These are phyloP conservation scores for Trichoderma brevicompactum DNA, from an alignment of 2,329 filamentous ascomycete species.

Conservation along the genomic window DNA sequence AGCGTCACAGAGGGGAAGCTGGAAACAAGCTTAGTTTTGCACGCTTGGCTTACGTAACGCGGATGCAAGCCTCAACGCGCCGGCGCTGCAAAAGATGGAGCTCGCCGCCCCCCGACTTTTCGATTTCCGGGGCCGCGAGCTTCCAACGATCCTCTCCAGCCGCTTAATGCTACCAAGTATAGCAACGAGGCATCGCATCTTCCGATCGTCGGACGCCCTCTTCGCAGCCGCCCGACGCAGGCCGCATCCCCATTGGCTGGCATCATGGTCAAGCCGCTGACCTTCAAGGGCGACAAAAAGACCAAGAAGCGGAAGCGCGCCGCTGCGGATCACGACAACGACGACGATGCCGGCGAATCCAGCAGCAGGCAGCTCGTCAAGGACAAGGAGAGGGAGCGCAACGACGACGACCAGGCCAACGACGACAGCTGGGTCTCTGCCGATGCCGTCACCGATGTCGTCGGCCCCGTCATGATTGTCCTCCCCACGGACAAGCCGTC, in stretches of 20 bases:
- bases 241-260: slow-evolving; percentile 22
- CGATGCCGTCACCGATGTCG: slow-evolving; percentile 72
- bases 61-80: neutral
- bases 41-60: slow-evolving; percentile 36
- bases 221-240: slow-evolving; percentile 23
- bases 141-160: neutral
- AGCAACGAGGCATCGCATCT: neutral
- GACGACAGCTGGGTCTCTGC: slow-evolving; percentile 94
- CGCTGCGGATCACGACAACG: slow-evolving; percentile 53
- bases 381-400: slow-evolving; percentile 20
- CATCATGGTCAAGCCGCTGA: slow-evolving; percentile 82
- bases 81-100: slow-evolving; percentile 35
- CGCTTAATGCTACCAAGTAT: slow-evolving; percentile 14
- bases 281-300: slow-evolving; percentile 98
- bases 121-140: neutral
- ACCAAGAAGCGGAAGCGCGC: slow-evolving; percentile 86
- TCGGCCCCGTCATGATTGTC: slow-evolving; percentile 81
- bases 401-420: slow-evolving; percentile 46
- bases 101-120: slow-evolving; percentile 41
- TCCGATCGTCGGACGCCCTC: neutral
- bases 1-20: neutral
- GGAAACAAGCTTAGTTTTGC: neutral
- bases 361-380: slow-evolving; percentile 18
- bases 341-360: slow-evolving; percentile 41
- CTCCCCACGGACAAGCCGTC: slow-evolving; percentile 74